A percentile compares a stretch with the other conserved stretches of the same genome.
Conservation (phyloP, 306 rosid genomes). For the Comarum palustre region DNA sequence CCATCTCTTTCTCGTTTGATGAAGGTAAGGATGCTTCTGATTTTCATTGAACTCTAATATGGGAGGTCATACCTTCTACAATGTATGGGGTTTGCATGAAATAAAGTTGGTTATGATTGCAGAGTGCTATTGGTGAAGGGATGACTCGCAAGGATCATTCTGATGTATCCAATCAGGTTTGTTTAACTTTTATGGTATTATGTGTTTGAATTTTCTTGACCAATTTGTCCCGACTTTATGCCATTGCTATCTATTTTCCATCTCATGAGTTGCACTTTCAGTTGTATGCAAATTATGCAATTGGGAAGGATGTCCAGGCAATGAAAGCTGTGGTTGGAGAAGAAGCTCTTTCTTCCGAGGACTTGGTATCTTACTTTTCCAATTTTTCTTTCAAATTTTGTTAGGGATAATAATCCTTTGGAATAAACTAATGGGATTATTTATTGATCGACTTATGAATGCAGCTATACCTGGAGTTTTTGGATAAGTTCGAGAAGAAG, state of each 20-base stretch:
- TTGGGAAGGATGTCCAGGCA: slow-evolving; percentile 99
- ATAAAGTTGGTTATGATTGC: slow-evolving; percentile 32
- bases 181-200: slow-evolving; percentile 14
- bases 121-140: slow-evolving; percentile 99
- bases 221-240: neutral
- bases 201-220: neutral
- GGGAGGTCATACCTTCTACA: neutral
- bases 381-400: slow-evolving; percentile 7
- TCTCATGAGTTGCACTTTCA: slow-evolving; percentile 31
- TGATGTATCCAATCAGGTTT: slow-evolving; percentile 98
- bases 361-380: slow-evolving; percentile 55
- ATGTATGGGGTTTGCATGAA: neutral
- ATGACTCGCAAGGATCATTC: slow-evolving; percentile 98
- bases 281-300: slow-evolving; percentile 99
- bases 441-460: slow-evolving; percentile 5
- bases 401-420: neutral
- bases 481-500: slow-evolving; percentile 99
- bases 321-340: slow-evolving; percentile 99
- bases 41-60: slow-evolving; percentile 19
- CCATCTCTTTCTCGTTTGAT: slow-evolving; percentile 97
- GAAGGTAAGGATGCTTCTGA: slow-evolving; percentile 59
- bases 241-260: slow-evolving; percentile 18
- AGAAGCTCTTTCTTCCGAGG: slow-evolving; percentile 99
- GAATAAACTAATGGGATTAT: slow-evolving; percentile 25
- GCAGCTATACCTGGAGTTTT: slow-evolving; percentile 95